phyloP scores from a whole-genome alignment of 2,329 filamentous ascomycete species.

The Clonostachys sp. region DNA sequence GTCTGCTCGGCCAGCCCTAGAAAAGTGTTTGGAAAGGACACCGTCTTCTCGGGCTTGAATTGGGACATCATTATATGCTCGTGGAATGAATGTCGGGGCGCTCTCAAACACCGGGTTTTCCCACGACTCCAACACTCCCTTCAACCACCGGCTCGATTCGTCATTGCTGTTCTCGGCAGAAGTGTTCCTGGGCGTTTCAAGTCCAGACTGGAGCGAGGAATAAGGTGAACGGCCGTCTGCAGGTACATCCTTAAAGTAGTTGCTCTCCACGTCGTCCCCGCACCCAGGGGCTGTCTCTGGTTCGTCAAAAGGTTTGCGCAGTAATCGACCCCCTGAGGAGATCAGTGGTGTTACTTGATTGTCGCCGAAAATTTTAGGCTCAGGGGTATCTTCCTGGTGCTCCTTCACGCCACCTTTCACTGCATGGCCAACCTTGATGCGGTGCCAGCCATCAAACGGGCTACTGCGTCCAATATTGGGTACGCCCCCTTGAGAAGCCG shows the following conservation, averaged over 20 bases:
- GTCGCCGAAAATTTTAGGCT: too few relatives aligned
- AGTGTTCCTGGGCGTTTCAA: neutral
- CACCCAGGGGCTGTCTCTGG: slow-evolving; percentile 1
- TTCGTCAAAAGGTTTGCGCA: slow-evolving; percentile 40
- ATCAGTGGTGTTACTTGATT: too few relatives aligned
- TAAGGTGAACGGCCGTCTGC: too few relatives aligned
- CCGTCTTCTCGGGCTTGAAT: neutral
- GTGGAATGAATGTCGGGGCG: slow-evolving; percentile 38
- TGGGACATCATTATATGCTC: slow-evolving; percentile 16
- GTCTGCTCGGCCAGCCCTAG: too few relatives aligned
- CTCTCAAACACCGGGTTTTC: slow-evolving; percentile 70
- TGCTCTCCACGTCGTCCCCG: neutral
- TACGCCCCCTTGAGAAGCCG: too few relatives aligned
- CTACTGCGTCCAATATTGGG: slow-evolving; percentile 5
- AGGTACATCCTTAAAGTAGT: neutral
- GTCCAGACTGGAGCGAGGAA: neutral
- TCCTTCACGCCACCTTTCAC: neutral
- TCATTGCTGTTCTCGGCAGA: neutral
- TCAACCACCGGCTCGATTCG: slow-evolving; percentile 44
- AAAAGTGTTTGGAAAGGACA: neutral
- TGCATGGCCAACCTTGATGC: slow-evolving; percentile 21
- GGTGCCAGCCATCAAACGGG: slow-evolving; percentile 30
- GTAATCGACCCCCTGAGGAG: slow-evolving; percentile 25
- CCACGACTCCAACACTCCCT: slow-evolving; percentile 60
- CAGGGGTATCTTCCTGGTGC: neutral